Conservation (phyloP, 2,329 filamentous ascomycete species). For the Ambrosiella xylebori region DNA sequence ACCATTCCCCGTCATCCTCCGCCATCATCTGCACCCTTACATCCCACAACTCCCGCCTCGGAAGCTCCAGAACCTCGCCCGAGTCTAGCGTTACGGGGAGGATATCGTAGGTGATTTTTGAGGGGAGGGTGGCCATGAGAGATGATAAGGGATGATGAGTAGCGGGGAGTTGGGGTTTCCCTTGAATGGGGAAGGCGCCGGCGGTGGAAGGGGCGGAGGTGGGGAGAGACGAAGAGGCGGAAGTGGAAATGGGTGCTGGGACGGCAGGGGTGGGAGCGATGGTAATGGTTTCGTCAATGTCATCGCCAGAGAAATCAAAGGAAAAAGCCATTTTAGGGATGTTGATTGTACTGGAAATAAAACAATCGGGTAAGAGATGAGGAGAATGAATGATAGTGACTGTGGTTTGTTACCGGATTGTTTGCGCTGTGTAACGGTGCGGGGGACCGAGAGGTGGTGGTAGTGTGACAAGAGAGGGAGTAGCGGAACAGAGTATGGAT, state of each 20-base stretch:
- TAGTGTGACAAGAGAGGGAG: background rate
- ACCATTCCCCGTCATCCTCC: slow-evolving; percentile 32
- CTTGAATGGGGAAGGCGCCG: slow-evolving; percentile 42
- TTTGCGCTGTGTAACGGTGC: background rate
- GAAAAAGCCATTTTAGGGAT: slow-evolving; percentile 30
- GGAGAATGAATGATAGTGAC: background rate
- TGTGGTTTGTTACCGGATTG: background rate
- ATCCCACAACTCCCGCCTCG: slow-evolving; percentile 66
- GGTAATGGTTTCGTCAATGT: slow-evolving; percentile 36
- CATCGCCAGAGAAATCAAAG: slow-evolving; percentile 45
- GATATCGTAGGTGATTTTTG: slow-evolving; percentile 53
- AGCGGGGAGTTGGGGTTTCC: slow-evolving; percentile 41
- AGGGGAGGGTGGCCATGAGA: slow-evolving; percentile 46
- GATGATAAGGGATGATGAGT: slow-evolving; percentile 31
- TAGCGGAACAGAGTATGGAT: background rate
- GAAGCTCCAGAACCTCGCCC: slow-evolving; percentile 32
- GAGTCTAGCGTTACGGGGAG: slow-evolving; percentile 35
- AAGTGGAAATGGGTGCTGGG: too few relatives aligned
- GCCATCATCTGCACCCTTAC: slow-evolving; percentile 69
- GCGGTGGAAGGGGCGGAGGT: slow-evolving; percentile 15
- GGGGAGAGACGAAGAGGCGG: too few relatives aligned
- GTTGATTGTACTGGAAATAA: too few relatives aligned
- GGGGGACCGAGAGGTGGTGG: background rate
- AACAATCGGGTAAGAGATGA: background rate
- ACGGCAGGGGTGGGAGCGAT: slow-evolving; percentile 14